These are phyloP conservation scores for Suillus americanus DNA, from an alignment of 768 basidiomycete species.

Conservation along the genomic window DNA sequence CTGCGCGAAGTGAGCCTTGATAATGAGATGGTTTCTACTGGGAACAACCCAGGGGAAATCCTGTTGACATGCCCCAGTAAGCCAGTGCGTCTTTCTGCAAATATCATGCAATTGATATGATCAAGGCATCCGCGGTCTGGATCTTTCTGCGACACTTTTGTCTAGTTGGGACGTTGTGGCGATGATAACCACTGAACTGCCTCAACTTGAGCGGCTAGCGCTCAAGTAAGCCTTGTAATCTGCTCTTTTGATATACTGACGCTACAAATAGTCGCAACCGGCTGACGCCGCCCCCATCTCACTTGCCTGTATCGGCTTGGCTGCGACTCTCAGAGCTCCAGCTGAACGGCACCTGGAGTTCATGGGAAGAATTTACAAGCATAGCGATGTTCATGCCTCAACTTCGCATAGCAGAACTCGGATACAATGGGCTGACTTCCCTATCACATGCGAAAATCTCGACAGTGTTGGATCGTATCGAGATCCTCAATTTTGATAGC, in stretches of 20 bases:
- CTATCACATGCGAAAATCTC: conserved; percentile 23
- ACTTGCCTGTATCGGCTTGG: conserved; percentile 44
- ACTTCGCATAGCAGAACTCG: conserved; percentile 61
- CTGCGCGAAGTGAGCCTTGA: conserved; percentile 84
- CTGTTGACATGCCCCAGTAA: conserved; percentile 65
- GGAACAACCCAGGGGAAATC: conserved; percentile 52
- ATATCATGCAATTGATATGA: conserved; percentile 15
- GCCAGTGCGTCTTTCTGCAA: conserved; percentile 25
- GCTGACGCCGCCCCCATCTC: conserved; percentile 41
- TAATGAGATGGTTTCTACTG: conserved; percentile 55
- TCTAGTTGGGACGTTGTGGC: conserved; percentile 70
- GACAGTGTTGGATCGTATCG: conserved; percentile 32
- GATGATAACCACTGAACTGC: conserved; percentile 60
- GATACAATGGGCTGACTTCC: conserved; percentile 58
- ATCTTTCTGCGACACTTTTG: conserved; percentile 77
- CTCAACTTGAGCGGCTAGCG: conserved; percentile 59
- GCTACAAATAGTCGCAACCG: conserved; percentile 61
- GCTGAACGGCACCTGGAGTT: conserved; percentile 68
- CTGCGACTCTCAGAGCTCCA: conserved; percentile 60
- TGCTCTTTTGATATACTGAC: conserved; percentile 15
- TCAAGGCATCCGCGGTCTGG: conserved; percentile 73
- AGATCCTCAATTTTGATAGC: conserved; percentile 66
- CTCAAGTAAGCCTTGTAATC: conserved; percentile 67
- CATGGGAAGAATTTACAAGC: conserved; percentile 67
- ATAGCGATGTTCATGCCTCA: conserved; percentile 52